Base-by-base conservation (phyloP, 306 rosid genomes). In the Castanea sativa region DNA sequence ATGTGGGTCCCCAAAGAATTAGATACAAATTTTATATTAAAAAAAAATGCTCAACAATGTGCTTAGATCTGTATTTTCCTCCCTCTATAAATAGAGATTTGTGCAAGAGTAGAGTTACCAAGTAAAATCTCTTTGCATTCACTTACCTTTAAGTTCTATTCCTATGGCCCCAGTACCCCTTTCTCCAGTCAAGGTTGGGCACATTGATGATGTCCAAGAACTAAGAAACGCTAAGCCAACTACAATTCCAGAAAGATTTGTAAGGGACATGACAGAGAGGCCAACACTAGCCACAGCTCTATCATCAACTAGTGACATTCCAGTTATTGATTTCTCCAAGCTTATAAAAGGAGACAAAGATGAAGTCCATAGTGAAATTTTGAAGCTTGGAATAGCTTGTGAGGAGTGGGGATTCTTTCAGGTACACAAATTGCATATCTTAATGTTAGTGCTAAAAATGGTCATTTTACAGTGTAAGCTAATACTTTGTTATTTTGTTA, bases 131-230 rank as follows among this genome's bases (percentile, higher is more conserved):
- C 49, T 27, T 18, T 71, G 51, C 2, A 38, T 55, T 82, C 49
- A 73, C 12, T 55, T 51, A 21, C 52, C 65, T 76, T 13, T 29
- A 78, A 60, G 52, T 30, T 76, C 69, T 70, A 71, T 64, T 71
- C 73, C 83, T 49, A 94, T 95, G 99, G 91, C 96, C 81, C 96
- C 98, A 7, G 90, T 70, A 51, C 90, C 93, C 2, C 65, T 77
- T 77, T 83, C 87, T 43, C 80, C 85, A 18, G n/a, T 86, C 74
- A 87, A 90, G 41, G 90, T 89, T 83, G 98, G 98, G 9, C 92
- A 91, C 83, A 91, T 95, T 63, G 93, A 91, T 79, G 99, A 95
- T 89, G 99, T 95, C 73, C 98, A 93, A 90, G 99, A 95, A 64
- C 90, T 95, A 10, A 91, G 89, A 88, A 90, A 85, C 77, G 64